phyloP scores from a whole-genome alignment of 164 flowering plant species.

The Platanus orientalis region DNA sequence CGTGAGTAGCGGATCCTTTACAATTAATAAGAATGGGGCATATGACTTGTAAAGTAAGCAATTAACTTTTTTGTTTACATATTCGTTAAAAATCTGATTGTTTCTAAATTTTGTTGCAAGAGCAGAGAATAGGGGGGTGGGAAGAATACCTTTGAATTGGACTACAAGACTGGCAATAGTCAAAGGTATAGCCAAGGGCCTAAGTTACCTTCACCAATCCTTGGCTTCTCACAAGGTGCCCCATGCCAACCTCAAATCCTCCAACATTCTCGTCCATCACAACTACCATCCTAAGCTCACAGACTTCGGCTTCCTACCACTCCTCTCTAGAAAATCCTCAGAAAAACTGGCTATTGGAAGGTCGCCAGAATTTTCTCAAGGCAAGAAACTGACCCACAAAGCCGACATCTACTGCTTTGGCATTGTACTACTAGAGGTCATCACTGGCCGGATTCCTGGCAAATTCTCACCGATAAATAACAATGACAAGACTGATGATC shows the following conservation, averaged over 20 bases:
- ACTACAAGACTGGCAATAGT: constrained; percentile 38
- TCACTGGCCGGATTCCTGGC: constrained; percentile 50
- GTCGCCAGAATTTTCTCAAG: constrained; percentile 42
- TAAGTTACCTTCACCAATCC: constrained; percentile 47
- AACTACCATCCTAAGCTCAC: constrained; percentile 38
- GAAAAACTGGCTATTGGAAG: constrained; percentile 32
- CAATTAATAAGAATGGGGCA: too few relatives aligned
- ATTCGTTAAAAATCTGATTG: too few relatives aligned
- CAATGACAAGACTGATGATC: constrained; percentile 16
- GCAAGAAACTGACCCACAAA: constrained; percentile 43
- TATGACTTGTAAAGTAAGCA: too few relatives aligned
- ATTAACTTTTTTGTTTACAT: too few relatives aligned
- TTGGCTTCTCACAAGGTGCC: constrained; percentile 42
- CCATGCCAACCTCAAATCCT: constrained; percentile 65
- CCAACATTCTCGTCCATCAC: constrained; percentile 42
- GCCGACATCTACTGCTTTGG: constrained; percentile 69
- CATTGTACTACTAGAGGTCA: constrained; percentile 45
- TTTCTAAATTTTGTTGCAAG: too few relatives aligned
- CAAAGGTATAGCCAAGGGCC: constrained; percentile 51
- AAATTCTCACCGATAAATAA: constrained; percentile 9
- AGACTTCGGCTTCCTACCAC: constrained; percentile 51
- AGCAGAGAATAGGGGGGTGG: too few relatives aligned
- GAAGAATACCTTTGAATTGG: constrained; percentile 44
- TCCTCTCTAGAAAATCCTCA: constrained; percentile 24
- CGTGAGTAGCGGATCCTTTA: too few relatives aligned